Conservation (phyloP, 2,329 filamentous ascomycete species). For the Mycosphaerelloides madeirae region DNA sequence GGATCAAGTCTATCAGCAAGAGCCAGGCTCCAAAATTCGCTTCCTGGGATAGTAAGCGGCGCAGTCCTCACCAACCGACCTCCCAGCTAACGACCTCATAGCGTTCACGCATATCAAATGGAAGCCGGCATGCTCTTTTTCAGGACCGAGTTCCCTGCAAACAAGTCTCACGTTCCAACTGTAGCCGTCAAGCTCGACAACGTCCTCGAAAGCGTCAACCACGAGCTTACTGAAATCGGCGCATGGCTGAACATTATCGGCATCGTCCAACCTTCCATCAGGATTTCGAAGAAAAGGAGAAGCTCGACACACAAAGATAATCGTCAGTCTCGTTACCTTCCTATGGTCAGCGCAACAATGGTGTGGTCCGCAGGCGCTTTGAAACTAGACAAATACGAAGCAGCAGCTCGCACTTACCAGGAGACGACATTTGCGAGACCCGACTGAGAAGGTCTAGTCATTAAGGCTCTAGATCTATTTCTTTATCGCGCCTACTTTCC, state of each 20-base stretch:
- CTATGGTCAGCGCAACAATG: conserved; percentile 65
- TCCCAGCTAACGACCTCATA: conserved; percentile 30
- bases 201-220: conserved; percentile 60
- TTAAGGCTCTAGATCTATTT: conserved; percentile 12
- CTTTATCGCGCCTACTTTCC: conserved; percentile 22
- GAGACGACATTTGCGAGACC: not conserved
- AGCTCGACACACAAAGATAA: not conserved
- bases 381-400: conserved; percentile 67
- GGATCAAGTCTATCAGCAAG: conserved; percentile 36
- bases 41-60: conserved; percentile 80
- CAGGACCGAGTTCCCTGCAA: conserved; percentile 59
- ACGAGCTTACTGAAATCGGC: conserved; percentile 64
- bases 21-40: conserved; percentile 70
- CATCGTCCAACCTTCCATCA: conserved; percentile 45
- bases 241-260: conserved; percentile 87
- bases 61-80: conserved; percentile 1
- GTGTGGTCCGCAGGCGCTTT: conserved; percentile 73
- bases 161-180: conserved; percentile 31
- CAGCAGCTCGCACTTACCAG: conserved; percentile 39
- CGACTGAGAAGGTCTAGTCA: not conserved
- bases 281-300: not conserved
- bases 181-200: conserved; percentile 67
- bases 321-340: not conserved
- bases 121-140: conserved; percentile 60
- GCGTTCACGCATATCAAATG: conserved; percentile 56